Evolutionary conservation across 1,139 yeast genomes (phyloP).

Genomic region (Wickerhamomyces sp.): DNA sequence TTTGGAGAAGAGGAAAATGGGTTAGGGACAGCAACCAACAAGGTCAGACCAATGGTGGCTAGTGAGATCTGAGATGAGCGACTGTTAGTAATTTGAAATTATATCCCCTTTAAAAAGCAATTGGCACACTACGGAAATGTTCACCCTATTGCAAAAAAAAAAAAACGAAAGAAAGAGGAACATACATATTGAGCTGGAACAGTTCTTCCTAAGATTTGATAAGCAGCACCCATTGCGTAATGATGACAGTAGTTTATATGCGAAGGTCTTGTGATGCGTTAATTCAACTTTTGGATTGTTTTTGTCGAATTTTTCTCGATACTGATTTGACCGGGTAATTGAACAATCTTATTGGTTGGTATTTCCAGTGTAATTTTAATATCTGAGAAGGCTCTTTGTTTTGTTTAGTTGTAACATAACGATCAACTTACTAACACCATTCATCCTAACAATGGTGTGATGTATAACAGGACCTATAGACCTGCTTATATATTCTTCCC

Average conservation of each 20-base stretch:
- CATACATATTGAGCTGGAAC: constrained; percentile 66
- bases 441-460: too few relatives aligned
- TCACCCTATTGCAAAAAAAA: not conserved
- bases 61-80: constrained; percentile 43
- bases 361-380: not conserved
- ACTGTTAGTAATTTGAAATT: constrained; percentile 1
- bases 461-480: too few relatives aligned
- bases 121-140: not conserved
- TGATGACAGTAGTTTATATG: too few relatives aligned
- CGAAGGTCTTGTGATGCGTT: not conserved
- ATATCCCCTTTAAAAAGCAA: not conserved
- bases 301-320: not conserved
- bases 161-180: constrained; percentile 4
- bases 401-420: too few relatives aligned
- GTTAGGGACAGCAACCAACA: constrained; percentile 57
- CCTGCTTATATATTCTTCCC: too few relatives aligned
- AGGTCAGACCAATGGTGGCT: constrained; percentile 64
- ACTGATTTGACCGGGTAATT: constrained; percentile 4
- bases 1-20: constrained; percentile 65
- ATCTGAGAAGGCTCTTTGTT: too few relatives aligned
- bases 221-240: constrained; percentile 69
- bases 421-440: too few relatives aligned
- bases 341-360: constrained; percentile 3
- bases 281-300: not conserved
- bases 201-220: constrained; percentile 70